These are phyloP conservation scores for Juglanconis juglandina DNA, from an alignment of 2,329 filamentous ascomycete species.

Conservation along the genomic window DNA sequence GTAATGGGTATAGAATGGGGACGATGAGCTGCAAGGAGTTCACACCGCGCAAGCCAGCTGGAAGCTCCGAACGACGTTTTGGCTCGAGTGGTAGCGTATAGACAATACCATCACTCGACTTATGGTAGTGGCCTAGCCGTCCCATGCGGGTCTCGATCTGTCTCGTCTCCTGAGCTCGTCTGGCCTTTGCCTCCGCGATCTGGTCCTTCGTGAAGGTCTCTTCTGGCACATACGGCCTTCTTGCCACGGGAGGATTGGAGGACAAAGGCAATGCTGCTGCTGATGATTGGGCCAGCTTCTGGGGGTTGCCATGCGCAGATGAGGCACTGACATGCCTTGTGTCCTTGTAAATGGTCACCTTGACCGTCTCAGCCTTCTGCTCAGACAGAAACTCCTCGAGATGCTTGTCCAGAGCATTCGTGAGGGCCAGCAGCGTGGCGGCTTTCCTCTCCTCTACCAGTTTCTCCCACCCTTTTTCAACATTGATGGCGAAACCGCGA, in stretches of 20 bases:
- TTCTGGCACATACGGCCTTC: constrained; percentile 37
- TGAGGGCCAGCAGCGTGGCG: constrained; percentile 60
- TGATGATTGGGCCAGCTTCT: not conserved
- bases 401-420: constrained; percentile 69
- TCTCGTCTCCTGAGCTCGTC: constrained; percentile 62
- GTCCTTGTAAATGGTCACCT: constrained; percentile 61
- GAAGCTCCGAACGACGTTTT: constrained; percentile 57
- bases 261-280: not conserved
- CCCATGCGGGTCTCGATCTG: constrained; percentile 75
- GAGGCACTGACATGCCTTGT: constrained; percentile 41
- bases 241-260: not conserved
- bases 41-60: constrained; percentile 56
- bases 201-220: constrained; percentile 56
- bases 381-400: constrained; percentile 68
- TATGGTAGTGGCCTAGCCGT: constrained; percentile 62
- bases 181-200: constrained; percentile 58
- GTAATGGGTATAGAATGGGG: constrained; percentile 68
- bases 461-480: constrained; percentile 69
- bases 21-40: constrained; percentile 66
- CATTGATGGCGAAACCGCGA: constrained; percentile 68
- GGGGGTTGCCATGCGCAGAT: constrained; percentile 5
- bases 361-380: constrained; percentile 69
- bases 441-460: constrained; percentile 55
- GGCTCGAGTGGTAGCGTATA: constrained; percentile 71
- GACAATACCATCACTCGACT: constrained; percentile 64